Base-by-base conservation (phyloP, 345 rosid species). In the Melaleuca alternifolia region DNA sequence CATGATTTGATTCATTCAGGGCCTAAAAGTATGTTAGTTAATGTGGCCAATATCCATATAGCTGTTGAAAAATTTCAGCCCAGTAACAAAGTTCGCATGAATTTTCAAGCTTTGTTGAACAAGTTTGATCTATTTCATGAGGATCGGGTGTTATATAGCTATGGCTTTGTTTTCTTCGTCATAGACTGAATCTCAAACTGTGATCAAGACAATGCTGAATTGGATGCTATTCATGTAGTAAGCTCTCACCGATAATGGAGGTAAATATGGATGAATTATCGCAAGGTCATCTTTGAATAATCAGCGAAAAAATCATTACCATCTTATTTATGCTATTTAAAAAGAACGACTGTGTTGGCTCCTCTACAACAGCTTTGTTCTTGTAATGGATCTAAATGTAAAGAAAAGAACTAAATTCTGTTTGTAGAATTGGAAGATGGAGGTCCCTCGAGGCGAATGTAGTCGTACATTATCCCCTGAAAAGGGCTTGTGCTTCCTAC, bases 391-490 rank as follows among this genome's bases (percentile, higher is more conserved):
- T 18, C 26, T 71, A 20, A 37, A 71, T 2, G 81, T 71, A 18
- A 71, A 44, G 33, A 28, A 9, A 46, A 21, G 28, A 59, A 56
- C 46, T 51, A 33, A 23, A 33, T 9, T 33, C 44, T 46, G 26
- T 59, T 11, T n/a, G 52, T 26, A 76, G 76, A 21, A 79, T 85
- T 76, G 53, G 71, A 76, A 87, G 83, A 41, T 53, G 91, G 86
- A 10, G 99, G 96, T 50, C 90, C 96, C 91, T 96, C 98, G 13
- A 96, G 85, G 57, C 99, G 95, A 23, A 97, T 93, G 83, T 95
- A 96, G 85, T 96, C 99, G 84, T 97, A 97, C 97, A 97, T 94
- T 56, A 96, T 87, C 51, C 98, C 97, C 87, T 91, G 94, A 85
- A 93, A 92, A 86, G 96, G 96, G 89, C 92, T 90, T 5, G 84